These are phyloP conservation scores for Candida krabiensis DNA, from an alignment of 805 yeast species.

Conservation along the genomic window DNA sequence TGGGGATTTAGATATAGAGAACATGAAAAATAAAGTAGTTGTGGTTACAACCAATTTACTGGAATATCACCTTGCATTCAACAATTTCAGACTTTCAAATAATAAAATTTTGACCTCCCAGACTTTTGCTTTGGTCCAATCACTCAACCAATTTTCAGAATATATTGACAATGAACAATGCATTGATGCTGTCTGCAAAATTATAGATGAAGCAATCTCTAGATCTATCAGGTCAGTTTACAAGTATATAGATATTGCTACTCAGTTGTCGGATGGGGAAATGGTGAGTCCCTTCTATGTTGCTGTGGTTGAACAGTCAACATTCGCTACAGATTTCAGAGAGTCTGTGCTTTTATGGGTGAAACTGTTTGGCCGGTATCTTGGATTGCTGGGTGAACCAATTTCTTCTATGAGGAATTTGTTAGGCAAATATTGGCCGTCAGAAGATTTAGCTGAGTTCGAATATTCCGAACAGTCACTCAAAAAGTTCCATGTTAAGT, in stretches of 20 bases:
- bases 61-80: conserved; percentile 55
- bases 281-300: conserved; percentile 58
- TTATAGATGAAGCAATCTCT: conserved; percentile 75
- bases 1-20: conserved; percentile 11
- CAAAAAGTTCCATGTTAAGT: conserved; percentile 2
- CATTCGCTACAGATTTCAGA: conserved; percentile 42
- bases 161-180: conserved; percentile 11
- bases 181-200: conserved; percentile 48
- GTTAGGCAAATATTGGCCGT: conserved; percentile 16
- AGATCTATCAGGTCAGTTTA: conserved; percentile 76
- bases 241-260: conserved; percentile 70
- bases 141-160: conserved; percentile 35
- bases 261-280: conserved; percentile 8
- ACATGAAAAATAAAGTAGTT: conserved; percentile 41
- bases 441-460: conserved; percentile 6
- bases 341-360: conserved; percentile 47
- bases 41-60: conserved; percentile 50
- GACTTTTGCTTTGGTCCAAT: conserved; percentile 49
- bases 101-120: conserved; percentile 49
- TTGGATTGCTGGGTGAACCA: conserved; percentile 62
- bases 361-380: conserved; percentile 43
- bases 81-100: conserved; percentile 29
- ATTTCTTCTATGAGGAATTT: conserved; percentile 19
- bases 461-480: conserved; percentile 12
- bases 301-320: conserved; percentile 68